Evolutionary conservation across 2,329 filamentous ascomycete species (phyloP), one percentile per base, ranked within the genome.

Genomic region (Monilinia fructigena): DNA sequence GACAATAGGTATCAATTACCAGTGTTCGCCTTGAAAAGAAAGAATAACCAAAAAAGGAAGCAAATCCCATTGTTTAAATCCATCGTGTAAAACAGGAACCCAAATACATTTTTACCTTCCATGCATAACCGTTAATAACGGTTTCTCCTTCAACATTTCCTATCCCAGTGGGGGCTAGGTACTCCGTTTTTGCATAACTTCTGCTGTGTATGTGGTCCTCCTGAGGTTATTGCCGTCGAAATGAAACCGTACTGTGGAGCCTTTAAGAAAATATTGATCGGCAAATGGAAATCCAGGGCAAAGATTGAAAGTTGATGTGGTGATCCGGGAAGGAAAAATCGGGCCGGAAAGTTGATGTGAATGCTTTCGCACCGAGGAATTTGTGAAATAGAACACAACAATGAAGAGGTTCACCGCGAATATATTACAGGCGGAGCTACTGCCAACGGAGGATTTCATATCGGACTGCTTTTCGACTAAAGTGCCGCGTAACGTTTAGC

Each of bases 401-500:
- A 28, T 7, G 8, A 23, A 16, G 11, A 18, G 11, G 20, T 35
- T 6, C 31, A 2, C 26, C 18, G n/a, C 14, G 20, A 38, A 48
- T 45, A 50, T 38, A 4, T 38, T 16, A 8, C 45, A 60, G 18
- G 45, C 14, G 58, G n/a, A 50, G 50, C 45, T 10, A 20, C 12
- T 60, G 12, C 48, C 14, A 35, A n/a, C 14, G 31, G n/a, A 4
- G n/a, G 45, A 14, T 23, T 35, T 26, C 14, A 4, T 47, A 18
- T 23, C 47, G n/a, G 16, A 14, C n/a, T 38, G 4, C 16, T 40
- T 54, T 40, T 38, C 11, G 14, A 56, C n/a, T 38, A 65, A 35
- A 65, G 55, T 42, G 63, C 31, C 14, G 63, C 55, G 45, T 65
- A 65, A 42, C 63, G 63, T 28, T 52, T 60, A 11, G 63, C 63